phyloP scores from a whole-genome alignment of 768 basidiomycete genomes.

The Tricholoma sp. region DNA sequence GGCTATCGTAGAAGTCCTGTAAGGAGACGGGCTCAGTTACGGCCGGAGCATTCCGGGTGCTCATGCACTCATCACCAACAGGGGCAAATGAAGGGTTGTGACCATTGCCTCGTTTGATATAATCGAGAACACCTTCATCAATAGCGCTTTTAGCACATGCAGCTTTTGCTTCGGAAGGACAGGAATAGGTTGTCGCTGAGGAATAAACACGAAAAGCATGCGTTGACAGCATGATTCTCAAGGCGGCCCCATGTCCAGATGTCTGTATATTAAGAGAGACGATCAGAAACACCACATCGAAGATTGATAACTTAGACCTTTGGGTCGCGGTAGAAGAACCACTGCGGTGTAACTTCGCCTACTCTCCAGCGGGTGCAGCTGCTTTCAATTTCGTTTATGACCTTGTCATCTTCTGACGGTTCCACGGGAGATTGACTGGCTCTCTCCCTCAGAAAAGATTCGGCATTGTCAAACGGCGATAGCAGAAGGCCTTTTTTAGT shows the following conservation, averaged over 20 bases:
- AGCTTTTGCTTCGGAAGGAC: slow-evolving; percentile 38
- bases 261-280: neutral
- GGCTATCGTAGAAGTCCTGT: slow-evolving; percentile 56
- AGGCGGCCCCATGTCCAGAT: slow-evolving; percentile 48
- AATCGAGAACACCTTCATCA: slow-evolving; percentile 50
- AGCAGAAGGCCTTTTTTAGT: slow-evolving; percentile 30
- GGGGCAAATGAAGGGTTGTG: slow-evolving; percentile 30
- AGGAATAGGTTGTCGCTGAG: slow-evolving; percentile 38
- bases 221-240: slow-evolving; percentile 48
- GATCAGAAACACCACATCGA: neutral
- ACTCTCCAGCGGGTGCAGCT: slow-evolving; percentile 54
- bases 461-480: slow-evolving; percentile 24
- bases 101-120: slow-evolving; percentile 52
- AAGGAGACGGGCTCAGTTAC: slow-evolving; percentile 29
- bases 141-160: slow-evolving; percentile 54
- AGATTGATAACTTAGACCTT: neutral
- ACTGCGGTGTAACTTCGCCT: slow-evolving; percentile 45
- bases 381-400: slow-evolving; percentile 41
- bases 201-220: slow-evolving; percentile 50
- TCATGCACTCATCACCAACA: slow-evolving; percentile 2
- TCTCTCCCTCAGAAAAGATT: neutral
- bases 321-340: slow-evolving; percentile 45
- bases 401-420: slow-evolving; percentile 6
- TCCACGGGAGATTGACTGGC: slow-evolving; percentile 1
- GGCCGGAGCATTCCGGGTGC: neutral